A percentile compares a stretch with the other conserved stretches of the same genome.
Conservation (phyloP, 2,329 filamentous ascomycete species). For the Penicillium italicum region DNA sequence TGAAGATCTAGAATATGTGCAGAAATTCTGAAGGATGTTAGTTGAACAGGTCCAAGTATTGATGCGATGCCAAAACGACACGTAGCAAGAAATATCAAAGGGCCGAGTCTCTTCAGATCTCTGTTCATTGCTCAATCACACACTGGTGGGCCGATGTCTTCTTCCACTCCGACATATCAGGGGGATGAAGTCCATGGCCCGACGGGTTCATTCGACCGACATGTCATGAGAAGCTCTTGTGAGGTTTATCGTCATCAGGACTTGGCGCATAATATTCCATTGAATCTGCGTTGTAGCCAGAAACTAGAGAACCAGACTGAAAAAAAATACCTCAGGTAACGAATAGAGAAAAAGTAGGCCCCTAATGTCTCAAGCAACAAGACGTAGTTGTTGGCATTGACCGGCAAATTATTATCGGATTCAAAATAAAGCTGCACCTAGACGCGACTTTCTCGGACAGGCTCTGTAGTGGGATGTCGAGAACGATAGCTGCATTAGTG, state of each 20-base stretch:
- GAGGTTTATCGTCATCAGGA: slow-evolving; percentile 42
- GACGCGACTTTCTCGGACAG: neutral
- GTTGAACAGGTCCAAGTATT: neutral
- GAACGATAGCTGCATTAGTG: neutral
- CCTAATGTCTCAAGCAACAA: neutral
- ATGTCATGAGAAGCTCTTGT: slow-evolving; percentile 43
- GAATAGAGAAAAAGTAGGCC: neutral
- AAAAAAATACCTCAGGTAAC: neutral
- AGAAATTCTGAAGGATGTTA: neutral
- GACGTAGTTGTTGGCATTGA: neutral
- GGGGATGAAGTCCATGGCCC: slow-evolving; percentile 39
- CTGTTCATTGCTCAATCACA: slow-evolving; percentile 48
- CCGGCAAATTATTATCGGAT: neutral
- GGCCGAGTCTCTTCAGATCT: slow-evolving; percentile 43
- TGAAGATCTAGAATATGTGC: neutral
- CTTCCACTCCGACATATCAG: slow-evolving; percentile 33
- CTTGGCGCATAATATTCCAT: slow-evolving; percentile 11
- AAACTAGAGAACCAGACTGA: neutral
- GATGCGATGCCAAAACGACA: neutral
- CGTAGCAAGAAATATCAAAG: neutral
- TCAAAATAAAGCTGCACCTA: neutral
- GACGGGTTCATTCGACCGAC: slow-evolving; percentile 12
- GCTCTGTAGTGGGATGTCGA: neutral
- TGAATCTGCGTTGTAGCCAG: neutral
- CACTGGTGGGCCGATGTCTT: slow-evolving; percentile 31